These are phyloP conservation scores for Morella rubra DNA, from an alignment of 306 rosid genomes.

Conservation along the genomic window DNA sequence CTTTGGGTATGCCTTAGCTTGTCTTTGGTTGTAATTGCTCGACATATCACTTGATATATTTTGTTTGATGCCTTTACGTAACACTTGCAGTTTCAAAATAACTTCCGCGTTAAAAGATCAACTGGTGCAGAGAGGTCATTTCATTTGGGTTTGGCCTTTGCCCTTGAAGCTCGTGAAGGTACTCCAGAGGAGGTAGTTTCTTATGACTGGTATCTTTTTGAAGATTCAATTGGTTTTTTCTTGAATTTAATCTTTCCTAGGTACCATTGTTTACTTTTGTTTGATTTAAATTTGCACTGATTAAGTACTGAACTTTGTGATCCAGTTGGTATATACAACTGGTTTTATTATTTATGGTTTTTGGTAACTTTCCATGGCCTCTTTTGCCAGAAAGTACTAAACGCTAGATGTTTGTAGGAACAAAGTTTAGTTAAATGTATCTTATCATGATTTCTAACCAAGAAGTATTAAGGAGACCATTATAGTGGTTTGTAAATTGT, in stretches of 20 bases:
- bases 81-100: conserved; percentile 69
- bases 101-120: conserved; percentile 58
- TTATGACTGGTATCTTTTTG: conserved; percentile 14
- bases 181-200: conserved; percentile 81
- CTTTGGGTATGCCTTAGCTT: conserved; percentile 69
- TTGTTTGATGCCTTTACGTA: conserved; percentile 30
- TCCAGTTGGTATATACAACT: too few species aligned
- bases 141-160: conserved; percentile 41
- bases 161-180: conserved; percentile 74
- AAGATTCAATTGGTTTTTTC: conserved; percentile 7
- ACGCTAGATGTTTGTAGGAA: not conserved
- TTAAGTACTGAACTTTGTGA: too few species aligned
- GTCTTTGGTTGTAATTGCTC: conserved; percentile 21
- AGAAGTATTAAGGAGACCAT: not conserved
- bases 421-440: not conserved
- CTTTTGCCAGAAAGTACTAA: not conserved
- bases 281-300: too few species aligned
- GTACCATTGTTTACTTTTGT: not conserved
- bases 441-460: not conserved
- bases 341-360: too few species aligned
- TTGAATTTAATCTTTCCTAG: not conserved
- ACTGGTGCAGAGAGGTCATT: conserved; percentile 37
- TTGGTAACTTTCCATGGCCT: not conserved
- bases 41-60: conserved; percentile 16
- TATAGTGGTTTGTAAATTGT: not conserved